Evolutionary conservation across 768 basidiomycete genomes (phyloP).

Genomic region (Xerocomus spinulosus): DNA sequence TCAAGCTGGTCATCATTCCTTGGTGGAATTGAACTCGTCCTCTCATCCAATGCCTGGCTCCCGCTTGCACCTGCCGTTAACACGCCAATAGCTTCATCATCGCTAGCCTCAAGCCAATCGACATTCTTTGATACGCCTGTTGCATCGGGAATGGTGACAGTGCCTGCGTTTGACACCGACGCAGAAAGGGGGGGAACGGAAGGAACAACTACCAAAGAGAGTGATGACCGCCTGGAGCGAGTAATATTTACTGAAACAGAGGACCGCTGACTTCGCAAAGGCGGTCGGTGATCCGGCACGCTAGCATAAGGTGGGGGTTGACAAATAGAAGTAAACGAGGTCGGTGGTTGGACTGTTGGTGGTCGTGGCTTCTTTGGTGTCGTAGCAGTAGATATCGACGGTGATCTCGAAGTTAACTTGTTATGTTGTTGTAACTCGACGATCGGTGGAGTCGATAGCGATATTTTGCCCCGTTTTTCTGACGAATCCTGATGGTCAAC

Average conservation of each 20-base stretch:
- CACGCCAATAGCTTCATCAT: constrained; percentile 82
- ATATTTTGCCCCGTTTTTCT: constrained; percentile 47
- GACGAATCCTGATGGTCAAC: constrained; percentile 37
- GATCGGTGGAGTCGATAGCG: constrained; percentile 47
- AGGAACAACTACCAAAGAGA: constrained; percentile 54
- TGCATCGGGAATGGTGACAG: constrained; percentile 32
- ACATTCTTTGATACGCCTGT: constrained; percentile 44
- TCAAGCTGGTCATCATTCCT: constrained; percentile 25
- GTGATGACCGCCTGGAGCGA: constrained; percentile 49
- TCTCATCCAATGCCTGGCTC: constrained; percentile 76
- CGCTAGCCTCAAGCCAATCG: constrained; percentile 77
- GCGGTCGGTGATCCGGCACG: constrained; percentile 29
- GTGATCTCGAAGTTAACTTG: constrained; percentile 20
- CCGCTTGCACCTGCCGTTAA: constrained; percentile 80
- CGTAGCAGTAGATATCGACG: constrained; percentile 14
- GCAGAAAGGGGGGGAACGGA: constrained; percentile 32
- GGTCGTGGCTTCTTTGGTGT: constrained; percentile 25
- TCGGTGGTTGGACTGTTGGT: constrained; percentile 22
- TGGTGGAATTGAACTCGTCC: constrained; percentile 54
- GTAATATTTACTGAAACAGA: constrained; percentile 39
- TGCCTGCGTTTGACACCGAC: constrained; percentile 34
- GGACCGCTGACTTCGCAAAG: constrained; percentile 39
- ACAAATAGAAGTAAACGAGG: constrained; percentile 35
- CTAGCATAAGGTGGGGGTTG: constrained; percentile 64
- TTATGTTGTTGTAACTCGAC: constrained; percentile 20